A percentile compares a stretch with the other conserved stretches of the same genome.
These are phyloP conservation scores for Striga asiatica DNA, from an alignment of 257 asterid species.

Conservation along the genomic window DNA sequence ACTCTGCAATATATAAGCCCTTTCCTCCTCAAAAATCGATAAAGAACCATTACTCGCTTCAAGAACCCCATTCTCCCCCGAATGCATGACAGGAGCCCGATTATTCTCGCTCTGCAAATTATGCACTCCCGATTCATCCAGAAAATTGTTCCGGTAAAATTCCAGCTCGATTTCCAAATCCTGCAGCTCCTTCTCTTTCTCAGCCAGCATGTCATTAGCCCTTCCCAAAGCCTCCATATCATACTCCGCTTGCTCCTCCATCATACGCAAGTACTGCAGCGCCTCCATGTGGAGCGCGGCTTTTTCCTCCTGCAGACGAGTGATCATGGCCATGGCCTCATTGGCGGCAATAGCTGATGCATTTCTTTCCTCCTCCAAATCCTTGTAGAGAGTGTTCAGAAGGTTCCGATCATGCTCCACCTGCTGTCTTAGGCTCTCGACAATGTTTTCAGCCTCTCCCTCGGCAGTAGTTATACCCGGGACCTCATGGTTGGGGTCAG, in stretches of 20 bases:
- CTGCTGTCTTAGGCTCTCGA: conserved; percentile 45
- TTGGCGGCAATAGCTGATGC: conserved; percentile 80
- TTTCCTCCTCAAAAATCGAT: conserved; percentile 39
- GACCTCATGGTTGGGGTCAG: conserved; percentile 26
- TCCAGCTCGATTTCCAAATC: conserved; percentile 72
- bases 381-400: conserved; percentile 51
- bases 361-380: conserved; percentile 79
- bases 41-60: conserved; percentile 16
- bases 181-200: conserved; percentile 75
- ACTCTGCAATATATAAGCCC: conserved; percentile 23
- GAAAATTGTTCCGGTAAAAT: conserved; percentile 26
- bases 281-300: conserved; percentile 95
- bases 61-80: conserved; percentile 15
- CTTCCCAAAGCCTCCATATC: conserved; percentile 76
- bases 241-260: conserved; percentile 94
- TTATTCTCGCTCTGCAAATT: conserved; percentile 5
- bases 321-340: conserved; percentile 90
- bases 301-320: conserved; percentile 89
- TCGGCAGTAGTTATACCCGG: conserved; percentile 28
- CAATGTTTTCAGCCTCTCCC: conserved; percentile 48
- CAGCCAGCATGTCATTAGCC: conserved; percentile 70
- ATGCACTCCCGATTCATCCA: conserved; percentile 23
- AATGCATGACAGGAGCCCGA: background rate
- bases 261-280: conserved; percentile 78
- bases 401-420: conserved; percentile 35